phyloP scores from a whole-genome alignment of 768 basidiomycete species.

The Phallus indusiatus region DNA sequence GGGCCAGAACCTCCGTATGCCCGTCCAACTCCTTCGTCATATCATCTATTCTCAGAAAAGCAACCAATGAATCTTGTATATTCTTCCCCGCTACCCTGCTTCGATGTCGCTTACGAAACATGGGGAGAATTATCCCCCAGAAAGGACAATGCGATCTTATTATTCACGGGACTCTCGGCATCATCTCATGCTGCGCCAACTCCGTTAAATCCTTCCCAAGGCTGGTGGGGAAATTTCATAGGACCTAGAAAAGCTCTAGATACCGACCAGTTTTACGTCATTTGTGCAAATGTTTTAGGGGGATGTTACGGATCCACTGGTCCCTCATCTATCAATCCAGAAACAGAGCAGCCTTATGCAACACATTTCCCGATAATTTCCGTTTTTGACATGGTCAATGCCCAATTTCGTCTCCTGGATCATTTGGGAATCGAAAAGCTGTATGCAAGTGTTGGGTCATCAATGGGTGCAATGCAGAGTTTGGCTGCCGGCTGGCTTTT shows the following conservation, averaged over 20 bases:
- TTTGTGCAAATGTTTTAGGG: conserved; percentile 94
- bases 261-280: conserved; percentile 83
- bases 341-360: conserved; percentile 64
- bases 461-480: conserved; percentile 99
- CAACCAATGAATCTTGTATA: conserved; percentile 59
- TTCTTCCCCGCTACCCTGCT: conserved; percentile 45
- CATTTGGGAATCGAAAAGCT: conserved; percentile 74
- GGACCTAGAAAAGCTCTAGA: conserved; percentile 92
- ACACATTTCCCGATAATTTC: conserved; percentile 87
- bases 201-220: conserved; percentile 60
- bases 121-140: conserved; percentile 83
- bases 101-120: conserved; percentile 93
- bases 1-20: conserved; percentile 82
- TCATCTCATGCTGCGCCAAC: conserved; percentile 93
- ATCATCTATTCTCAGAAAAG: conserved; percentile 56
- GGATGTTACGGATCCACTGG: conserved; percentile 98
- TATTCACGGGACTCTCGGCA: conserved; percentile 94
- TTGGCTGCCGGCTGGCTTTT: conserved; percentile 90
- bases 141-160: conserved; percentile 82
- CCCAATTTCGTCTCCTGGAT: conserved; percentile 82
- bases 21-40: conserved; percentile 65
- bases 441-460: conserved; percentile 89
- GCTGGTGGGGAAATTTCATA: conserved; percentile 99
- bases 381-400: conserved; percentile 95
- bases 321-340: conserved; percentile 73